phyloP scores from a whole-genome alignment of 2,329 filamentous ascomycete species.

The Ophiostoma novo-ulmi region DNA sequence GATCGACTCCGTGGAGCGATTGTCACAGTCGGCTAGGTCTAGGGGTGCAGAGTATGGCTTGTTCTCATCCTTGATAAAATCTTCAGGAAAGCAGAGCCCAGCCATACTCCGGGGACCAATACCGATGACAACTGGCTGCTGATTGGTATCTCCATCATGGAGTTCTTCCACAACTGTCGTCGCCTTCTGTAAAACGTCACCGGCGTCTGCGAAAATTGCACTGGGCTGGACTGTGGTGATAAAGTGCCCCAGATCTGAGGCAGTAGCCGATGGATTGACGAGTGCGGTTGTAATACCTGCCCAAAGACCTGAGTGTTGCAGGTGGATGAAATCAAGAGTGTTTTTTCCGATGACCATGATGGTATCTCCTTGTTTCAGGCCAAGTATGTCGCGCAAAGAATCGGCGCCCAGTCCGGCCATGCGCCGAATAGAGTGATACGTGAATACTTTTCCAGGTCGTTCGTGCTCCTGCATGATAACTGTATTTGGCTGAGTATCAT shows the following conservation, averaged over 20 bases:
- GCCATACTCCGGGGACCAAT: not conserved
- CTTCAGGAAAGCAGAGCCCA: not conserved
- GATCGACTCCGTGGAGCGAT: not conserved
- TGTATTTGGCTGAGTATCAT: constrained; percentile 17
- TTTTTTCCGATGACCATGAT: constrained; percentile 15
- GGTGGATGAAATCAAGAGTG: constrained; percentile 12
- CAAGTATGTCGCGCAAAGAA: not conserved
- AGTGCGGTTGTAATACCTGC: constrained; percentile 16
- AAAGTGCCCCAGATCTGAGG: constrained; percentile 13
- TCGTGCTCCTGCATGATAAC: constrained; percentile 19
- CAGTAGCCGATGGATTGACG: constrained; percentile 12
- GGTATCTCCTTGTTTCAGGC: not conserved
- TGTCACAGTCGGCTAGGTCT: not conserved
- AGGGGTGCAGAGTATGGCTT: not conserved
- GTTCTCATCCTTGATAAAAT: constrained; percentile 13
- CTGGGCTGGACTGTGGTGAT: constrained; percentile 15
- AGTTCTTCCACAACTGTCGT: not conserved
- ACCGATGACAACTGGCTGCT: not conserved
- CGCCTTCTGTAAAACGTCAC: not conserved
- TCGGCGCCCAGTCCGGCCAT: constrained; percentile 14
- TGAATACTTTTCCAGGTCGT: constrained; percentile 4
- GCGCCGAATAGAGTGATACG: not conserved
- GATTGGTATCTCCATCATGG: not conserved
- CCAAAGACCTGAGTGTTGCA: constrained; percentile 12
- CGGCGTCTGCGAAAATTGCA: constrained; percentile 9